Conservation (phyloP, 495 filamentous ascomycete species). For the Hyphodiscus hymeniophilus region DNA sequence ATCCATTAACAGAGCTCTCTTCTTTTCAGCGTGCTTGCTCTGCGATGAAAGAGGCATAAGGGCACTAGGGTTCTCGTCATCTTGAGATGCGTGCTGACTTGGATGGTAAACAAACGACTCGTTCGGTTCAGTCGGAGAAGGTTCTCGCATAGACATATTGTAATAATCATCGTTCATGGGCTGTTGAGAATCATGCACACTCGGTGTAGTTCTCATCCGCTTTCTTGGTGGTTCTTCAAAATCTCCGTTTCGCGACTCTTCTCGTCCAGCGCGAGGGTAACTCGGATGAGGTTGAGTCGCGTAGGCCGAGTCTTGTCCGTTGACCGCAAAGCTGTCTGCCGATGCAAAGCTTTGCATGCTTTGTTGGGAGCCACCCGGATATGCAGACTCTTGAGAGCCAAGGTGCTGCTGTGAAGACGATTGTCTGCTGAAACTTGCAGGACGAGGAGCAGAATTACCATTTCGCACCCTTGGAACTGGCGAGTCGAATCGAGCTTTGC, state of each 20-base stretch:
- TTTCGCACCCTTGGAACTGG: conserved; percentile 57
- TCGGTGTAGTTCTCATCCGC: conserved; percentile 51
- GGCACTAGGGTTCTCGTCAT: conserved; percentile 39
- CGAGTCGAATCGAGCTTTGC: conserved; percentile 89
- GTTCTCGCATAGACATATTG: conserved; percentile 46
- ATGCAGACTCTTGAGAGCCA: conserved; percentile 52
- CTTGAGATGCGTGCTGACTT: conserved; percentile 42
- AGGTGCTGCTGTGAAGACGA: conserved; percentile 56
- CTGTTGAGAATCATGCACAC: conserved; percentile 33
- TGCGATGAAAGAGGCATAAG: conserved; percentile 58
- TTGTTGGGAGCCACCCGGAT: conserved; percentile 54
- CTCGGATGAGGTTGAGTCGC: conserved; percentile 23
- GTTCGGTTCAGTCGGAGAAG: conserved; percentile 77
- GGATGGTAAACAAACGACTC: conserved; percentile 69
- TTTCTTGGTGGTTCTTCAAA: conserved; percentile 66
- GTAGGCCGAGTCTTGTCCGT: conserved; percentile 46
- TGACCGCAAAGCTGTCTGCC: conserved; percentile 53
- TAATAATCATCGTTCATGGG: conserved; percentile 33
- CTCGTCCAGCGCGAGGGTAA: conserved; percentile 8
- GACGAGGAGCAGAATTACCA: conserved; percentile 22
- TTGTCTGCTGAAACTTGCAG: conserved; percentile 46
- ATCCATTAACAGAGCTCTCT: conserved; percentile 73
- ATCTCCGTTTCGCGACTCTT: conserved; percentile 17
- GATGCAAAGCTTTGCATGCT: conserved; percentile 56
- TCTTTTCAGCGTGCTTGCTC: conserved; percentile 58